Base-by-base conservation (phyloP, 1,139 yeast genomes). In the Saccharomyces pastorianus region DNA sequence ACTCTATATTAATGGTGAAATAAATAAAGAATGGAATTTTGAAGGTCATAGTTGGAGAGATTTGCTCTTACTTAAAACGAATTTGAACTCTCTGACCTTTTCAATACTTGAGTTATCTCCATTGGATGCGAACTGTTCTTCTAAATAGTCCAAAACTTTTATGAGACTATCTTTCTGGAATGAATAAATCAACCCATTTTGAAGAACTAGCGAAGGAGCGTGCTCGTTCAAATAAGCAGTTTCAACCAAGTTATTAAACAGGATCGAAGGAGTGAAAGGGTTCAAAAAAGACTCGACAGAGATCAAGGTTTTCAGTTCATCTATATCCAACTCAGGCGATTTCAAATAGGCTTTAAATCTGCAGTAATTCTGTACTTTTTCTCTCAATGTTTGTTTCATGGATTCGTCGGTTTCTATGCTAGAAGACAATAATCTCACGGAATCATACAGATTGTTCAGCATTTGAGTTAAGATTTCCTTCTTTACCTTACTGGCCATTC, bases 161-260 rank as follows among this genome's bases (percentile, higher is more conserved):
- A n/a, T 31, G 27, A 65, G 50, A 7, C 60, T 56, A 14, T 51
- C 42, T n/a, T 57, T 50, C 38, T 59, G 55, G 42, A 60, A 66
- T 6, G 58, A 56, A 56, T 64, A 62, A 9, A 53, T 48, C 48
- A 66, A 42, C 47, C 59, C 62, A 49, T 61, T 56, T 20, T 57
- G 54, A 13, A 67, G 50, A 42, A 59, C 51, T 17, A 61, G 44
- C 9, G 51, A 31, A 27, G 58, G 54, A 13, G 62, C 54, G 17
- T 56, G 52, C 1, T 64, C 58, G 28, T 64, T 59, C 51, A 67
- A 54, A 47, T 64, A 62, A 3, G 64, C 51, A 3, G 69, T 61
- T 52, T 67, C 71, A 6, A 66, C 64, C 47, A 67, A 57, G 47
- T 68, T 67, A 50, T 68, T 67, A 56, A 66, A 66, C 8, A 67